These are phyloP conservation scores for Phytophthora palmivora DNA, from an alignment of 352 stramenopile species.

Conservation along the genomic window DNA sequence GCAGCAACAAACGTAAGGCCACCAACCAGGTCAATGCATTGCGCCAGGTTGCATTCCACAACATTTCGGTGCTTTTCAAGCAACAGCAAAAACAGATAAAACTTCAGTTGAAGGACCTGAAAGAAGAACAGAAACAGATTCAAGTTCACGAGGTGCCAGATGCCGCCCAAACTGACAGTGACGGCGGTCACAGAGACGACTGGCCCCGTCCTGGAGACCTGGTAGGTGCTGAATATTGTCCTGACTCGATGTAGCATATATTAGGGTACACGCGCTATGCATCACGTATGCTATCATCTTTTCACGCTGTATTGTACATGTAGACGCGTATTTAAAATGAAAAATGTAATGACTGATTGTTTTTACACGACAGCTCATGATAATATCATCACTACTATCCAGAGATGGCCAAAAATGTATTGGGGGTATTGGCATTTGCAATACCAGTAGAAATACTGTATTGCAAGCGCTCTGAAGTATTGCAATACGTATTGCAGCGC, in stretches of 20 bases:
- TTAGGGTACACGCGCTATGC: background rate
- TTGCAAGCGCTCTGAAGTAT: no score
- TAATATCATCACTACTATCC: no score
- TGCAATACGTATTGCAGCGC: no score
- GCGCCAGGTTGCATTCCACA: slow-evolving; percentile 69
- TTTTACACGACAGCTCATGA: no score
- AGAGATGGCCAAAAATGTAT: no score
- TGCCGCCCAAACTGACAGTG: slow-evolving; percentile 2
- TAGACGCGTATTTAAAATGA: slow-evolving; percentile 4
- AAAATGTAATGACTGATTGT: background rate
- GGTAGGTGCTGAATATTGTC: slow-evolving; percentile 1
- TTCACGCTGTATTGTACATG: background rate
- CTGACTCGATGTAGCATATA: slow-evolving; percentile 8
- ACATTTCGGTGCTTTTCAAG: slow-evolving; percentile 63
- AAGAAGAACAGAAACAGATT: slow-evolving; percentile 25
- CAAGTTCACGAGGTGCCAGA: slow-evolving; percentile 5
- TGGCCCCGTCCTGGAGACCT: background rate
- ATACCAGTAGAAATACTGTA: no score
- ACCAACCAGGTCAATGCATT: slow-evolving; percentile 78
- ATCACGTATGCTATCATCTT: background rate
- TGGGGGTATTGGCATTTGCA: no score
- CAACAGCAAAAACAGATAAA: slow-evolving; percentile 42
- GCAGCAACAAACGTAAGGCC: slow-evolving; percentile 59
- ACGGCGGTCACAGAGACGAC: background rate
- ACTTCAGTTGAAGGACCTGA: slow-evolving; percentile 26